Evolutionary conservation across 805 yeast genomes (phyloP), one percentile per base, ranked within the genome.

Genomic region (Myxozyma mucilagina): DNA sequence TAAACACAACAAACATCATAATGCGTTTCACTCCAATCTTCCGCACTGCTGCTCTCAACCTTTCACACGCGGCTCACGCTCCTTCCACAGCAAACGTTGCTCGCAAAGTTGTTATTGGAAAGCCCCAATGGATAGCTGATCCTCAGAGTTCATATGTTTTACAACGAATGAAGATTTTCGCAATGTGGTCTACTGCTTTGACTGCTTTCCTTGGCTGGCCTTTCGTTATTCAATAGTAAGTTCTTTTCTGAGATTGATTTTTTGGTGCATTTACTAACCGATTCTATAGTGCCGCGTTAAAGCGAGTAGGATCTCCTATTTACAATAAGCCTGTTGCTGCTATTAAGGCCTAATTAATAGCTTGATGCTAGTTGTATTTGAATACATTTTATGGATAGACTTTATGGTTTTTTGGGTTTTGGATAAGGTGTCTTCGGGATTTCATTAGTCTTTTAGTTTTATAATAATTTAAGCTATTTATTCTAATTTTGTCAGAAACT

Each of bases 21-120:
- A 53, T 53, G 57, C 57, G 57, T 32, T 53, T 53, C 57, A 10
- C 57, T 5, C 42, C 57, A 9, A n/a, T 44, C 10, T 32, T 53
- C 44, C 48, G 51, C 39, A 41, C 48, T 32, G 51, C 41, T 32
- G 57, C 57, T 4, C 5, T 53, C 36, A 38, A 35, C 51, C 10
- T 43, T 38, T 34, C 50, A 24, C 57, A 53, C 51, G 44, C 51
- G 3, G 57, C 51, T 16, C 57, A 47, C 41, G 6, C 11, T 13
- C 29, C 51, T 1, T 24, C 54, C 1, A 4, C 14, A 13, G 29
- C 29, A 18, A 7, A 45, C 9, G 47, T 32, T 7, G 41, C 16
- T 14, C 35, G 47, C 43, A 53, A 44, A 24, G 51, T 53, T 43
- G 10, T 51, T 4, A 20, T 53, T 36, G 29, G 29, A 20, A 41